Base-by-base conservation (phyloP, 2,329 filamentous ascomycete species). In the Fusarium phyllophilum region DNA sequence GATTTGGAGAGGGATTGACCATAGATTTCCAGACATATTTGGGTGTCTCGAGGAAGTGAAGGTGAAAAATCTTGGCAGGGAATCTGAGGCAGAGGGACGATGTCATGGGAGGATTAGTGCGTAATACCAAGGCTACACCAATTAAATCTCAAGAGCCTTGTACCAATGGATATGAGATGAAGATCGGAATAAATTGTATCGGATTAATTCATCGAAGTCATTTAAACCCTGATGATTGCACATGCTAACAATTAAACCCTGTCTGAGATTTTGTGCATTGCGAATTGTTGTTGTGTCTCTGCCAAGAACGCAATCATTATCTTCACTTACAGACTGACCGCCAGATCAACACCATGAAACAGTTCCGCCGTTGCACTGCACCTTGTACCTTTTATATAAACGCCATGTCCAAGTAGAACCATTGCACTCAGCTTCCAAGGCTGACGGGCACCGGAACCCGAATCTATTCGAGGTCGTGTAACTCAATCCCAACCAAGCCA, bases 1-100 rank as follows among this genome's bases (percentile, higher is more conserved):
- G 39, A 92, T 78, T 11, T 87, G 87, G 48, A 95, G 85, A 26
- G 82, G 81, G 12, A 83, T 73, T 11, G 75, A 75, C 82, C 82
- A 83, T 33, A 81, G 79, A 33, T 59, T 62, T 15, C 62, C 44
- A 36, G 58, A 22, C 71, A 74, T 74, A n/a, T n/a, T 71, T 57
- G 38, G 22, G 18, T 15, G 33, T n/a, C 5, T 11, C 4, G 26
- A 20, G 26, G 6, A 65, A 24, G 15, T 6, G 24, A 44, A 42
- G 24, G 36, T 61, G 59, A 22, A 34, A 13, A 8, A 2, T 24
- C 24, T 22, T 12, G 8, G 31, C 18, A 12, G 22, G 15, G 10
- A 17, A 26, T 41, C 29, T 22, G 20, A 22, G n/a, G 36, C 12
- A 17, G 13, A n/a, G 24, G 18, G 20, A 26, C 33, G n/a, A 66